phyloP scores from a whole-genome alignment of 345 rosid genomes.

The Eucalyptus regnans region DNA sequence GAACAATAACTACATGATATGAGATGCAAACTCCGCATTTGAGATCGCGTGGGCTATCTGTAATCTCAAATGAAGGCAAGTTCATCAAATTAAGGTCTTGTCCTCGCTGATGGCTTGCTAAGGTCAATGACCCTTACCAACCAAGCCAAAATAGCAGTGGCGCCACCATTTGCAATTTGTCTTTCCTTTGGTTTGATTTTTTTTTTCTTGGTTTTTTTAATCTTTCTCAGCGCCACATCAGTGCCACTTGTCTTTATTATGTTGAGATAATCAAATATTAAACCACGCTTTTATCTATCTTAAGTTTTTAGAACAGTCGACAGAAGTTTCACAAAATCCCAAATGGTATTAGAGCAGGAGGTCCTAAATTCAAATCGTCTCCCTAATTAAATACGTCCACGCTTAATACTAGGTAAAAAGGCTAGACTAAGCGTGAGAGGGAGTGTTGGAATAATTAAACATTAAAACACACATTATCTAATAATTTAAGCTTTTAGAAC shows the following conservation, averaged over 20 bases:
- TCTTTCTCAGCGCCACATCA: background rate
- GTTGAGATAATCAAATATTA: too few species aligned
- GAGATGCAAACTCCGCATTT: background rate
- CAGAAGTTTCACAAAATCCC: rapidly evolving
- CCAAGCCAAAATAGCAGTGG: background rate
- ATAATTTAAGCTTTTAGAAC: rapidly evolving
- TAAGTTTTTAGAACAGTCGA: rapidly evolving
- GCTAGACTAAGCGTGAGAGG: rapidly evolving
- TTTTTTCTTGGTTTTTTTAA: background rate
- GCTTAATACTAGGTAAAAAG: too few species aligned
- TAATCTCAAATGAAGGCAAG: background rate
- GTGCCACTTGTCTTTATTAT: background rate
- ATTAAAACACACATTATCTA: too few species aligned
- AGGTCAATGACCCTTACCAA: background rate
- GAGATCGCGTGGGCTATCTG: background rate
- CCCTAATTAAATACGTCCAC: too few species aligned
- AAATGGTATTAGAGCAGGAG: rapidly evolving
- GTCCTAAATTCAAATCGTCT: too few species aligned
- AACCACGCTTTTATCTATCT: too few species aligned
- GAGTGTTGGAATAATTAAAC: too few species aligned
- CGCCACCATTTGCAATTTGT: background rate
- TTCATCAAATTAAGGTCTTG: background rate
- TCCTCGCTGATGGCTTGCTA: background rate
- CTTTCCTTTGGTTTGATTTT: background rate
- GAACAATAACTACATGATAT: background rate